Conservation (phyloP, 2,329 filamentous ascomycete genomes). For the Xylaria sp. region DNA sequence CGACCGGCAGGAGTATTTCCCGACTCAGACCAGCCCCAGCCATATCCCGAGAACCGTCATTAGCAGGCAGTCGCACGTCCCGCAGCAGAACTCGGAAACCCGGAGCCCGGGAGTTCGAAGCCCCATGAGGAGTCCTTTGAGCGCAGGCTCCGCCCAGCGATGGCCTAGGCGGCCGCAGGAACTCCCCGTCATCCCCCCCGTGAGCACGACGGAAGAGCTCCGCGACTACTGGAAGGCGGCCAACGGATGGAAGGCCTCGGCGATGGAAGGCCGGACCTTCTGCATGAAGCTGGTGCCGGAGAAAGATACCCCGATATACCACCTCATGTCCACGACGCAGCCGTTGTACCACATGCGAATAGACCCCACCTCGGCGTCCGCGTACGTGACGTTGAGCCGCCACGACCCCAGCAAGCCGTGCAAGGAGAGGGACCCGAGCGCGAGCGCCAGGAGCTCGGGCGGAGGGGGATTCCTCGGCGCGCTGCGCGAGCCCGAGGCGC, state of each 20-base stretch:
- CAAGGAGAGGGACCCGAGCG: conserved; percentile 47
- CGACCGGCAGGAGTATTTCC: conserved; percentile 70
- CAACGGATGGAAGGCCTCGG: conserved; percentile 69
- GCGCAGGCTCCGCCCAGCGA: conserved; percentile 33
- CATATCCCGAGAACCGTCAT: conserved; percentile 66
- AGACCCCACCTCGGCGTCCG: conserved; percentile 65
- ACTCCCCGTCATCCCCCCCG: conserved; percentile 50
- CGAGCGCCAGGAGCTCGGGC: conserved; percentile 31
- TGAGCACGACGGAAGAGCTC: conserved; percentile 63
- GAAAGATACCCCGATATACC: conserved; percentile 66
- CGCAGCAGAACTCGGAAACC: conserved; percentile 36
- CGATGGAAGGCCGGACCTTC: conserved; percentile 60
- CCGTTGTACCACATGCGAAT: conserved; percentile 70
- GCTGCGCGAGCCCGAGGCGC: conserved; percentile 38
- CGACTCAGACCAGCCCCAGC: conserved; percentile 65
- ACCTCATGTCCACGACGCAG: conserved; percentile 61
- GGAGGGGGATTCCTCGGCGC: conserved; percentile 36
- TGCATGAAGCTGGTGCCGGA: conserved; percentile 60
- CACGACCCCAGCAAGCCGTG: conserved; percentile 63
- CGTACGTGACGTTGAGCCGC: conserved; percentile 60
- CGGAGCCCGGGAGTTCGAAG: conserved; percentile 35
- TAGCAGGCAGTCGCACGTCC: conserved; percentile 65
- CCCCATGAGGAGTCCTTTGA: conserved; percentile 39
- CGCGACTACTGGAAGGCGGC: conserved; percentile 69
- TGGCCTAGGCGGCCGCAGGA: conserved; percentile 44